Percentiles rank a stretch among this genome's conserved stretches.
phyloP scores from a whole-genome alignment of 2,329 filamentous ascomycete genomes.

The Thielaviopsis punctulata region DNA sequence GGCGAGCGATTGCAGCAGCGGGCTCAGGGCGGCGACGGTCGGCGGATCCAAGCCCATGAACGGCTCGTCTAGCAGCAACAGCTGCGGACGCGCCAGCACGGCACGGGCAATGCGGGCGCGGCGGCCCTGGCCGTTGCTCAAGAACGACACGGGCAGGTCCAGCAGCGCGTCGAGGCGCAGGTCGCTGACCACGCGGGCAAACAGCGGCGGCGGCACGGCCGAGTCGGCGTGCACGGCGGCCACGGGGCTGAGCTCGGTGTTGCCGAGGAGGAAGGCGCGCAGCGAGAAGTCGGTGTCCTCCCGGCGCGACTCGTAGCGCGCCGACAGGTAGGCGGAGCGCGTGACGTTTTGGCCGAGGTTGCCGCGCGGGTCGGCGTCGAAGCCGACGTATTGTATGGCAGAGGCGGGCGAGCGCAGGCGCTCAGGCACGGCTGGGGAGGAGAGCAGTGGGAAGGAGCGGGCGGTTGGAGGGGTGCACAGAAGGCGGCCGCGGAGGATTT shows the following conservation, averaged over 20 bases:
- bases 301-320: conserved; percentile 73
- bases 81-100: conserved; percentile 58
- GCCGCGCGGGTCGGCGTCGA: conserved; percentile 52
- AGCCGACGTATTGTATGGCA: conserved; percentile 81
- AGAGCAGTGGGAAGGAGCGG: conserved; percentile 63
- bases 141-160: conserved; percentile 67
- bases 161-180: conserved; percentile 52
- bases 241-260: conserved; percentile 65
- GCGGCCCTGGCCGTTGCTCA: conserved; percentile 87
- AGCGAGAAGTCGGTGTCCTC: conserved; percentile 82
- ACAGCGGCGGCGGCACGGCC: conserved; percentile 28
- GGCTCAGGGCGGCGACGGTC: conserved; percentile 54
- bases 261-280: conserved; percentile 61
- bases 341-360: conserved; percentile 35
- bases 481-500: conserved; percentile 59
- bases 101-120: conserved; percentile 78
- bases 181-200: conserved; percentile 50
- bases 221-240: conserved; percentile 26
- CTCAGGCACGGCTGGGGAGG: conserved; percentile 39
- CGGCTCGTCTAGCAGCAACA: conserved; percentile 78
- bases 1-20: conserved; percentile 52
- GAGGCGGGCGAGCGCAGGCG: conserved; percentile 40
- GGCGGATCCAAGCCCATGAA: conserved; percentile 92
- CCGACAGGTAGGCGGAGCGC: conserved; percentile 68
- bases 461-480: conserved; percentile 60